A percentile compares a stretch with the other conserved stretches of the same genome.
These are phyloP conservation scores for Parascedosporium putredinis DNA, from an alignment of 2,329 filamentous ascomycete species.

Conservation along the genomic window DNA sequence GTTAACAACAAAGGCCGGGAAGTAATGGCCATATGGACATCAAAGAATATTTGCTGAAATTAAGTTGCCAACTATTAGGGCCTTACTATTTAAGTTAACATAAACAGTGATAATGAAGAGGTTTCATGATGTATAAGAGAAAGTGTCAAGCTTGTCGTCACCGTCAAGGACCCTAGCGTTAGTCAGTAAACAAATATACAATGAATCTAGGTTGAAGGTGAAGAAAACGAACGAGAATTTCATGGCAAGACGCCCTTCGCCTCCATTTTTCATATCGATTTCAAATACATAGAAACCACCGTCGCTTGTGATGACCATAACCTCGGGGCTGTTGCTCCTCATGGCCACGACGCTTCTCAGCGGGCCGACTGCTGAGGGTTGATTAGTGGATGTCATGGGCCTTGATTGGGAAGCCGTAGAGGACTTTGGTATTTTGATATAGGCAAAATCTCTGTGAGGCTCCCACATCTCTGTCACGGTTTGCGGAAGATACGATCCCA, in stretches of 20 bases:
- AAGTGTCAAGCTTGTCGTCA: conserved; percentile 44
- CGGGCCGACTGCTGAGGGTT: conserved; percentile 25
- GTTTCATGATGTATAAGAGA: conserved; percentile 27
- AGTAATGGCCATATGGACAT: too few species aligned
- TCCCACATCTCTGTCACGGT: conserved; percentile 98
- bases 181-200: neutral
- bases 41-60: too few species aligned
- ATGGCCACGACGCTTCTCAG: conserved; percentile 91
- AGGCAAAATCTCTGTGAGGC: conserved; percentile 87
- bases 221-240: conserved; percentile 43
- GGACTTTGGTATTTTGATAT: conserved; percentile 77
- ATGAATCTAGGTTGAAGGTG: neutral
- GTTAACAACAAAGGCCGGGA: too few species aligned
- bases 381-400: conserved; percentile 16
- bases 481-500: conserved; percentile 84
- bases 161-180: conserved; percentile 38
- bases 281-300: conserved; percentile 92
- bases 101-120: neutral
- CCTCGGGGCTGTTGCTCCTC: conserved; percentile 86
- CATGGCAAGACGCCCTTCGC: conserved; percentile 82
- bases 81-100: too few species aligned
- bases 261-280: conserved; percentile 88
- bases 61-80: too few species aligned
- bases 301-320: conserved; percentile 97
- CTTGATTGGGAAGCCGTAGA: conserved; percentile 15